Conservation (phyloP, 768 basidiomycete species). For the Amanita phalloides region DNA sequence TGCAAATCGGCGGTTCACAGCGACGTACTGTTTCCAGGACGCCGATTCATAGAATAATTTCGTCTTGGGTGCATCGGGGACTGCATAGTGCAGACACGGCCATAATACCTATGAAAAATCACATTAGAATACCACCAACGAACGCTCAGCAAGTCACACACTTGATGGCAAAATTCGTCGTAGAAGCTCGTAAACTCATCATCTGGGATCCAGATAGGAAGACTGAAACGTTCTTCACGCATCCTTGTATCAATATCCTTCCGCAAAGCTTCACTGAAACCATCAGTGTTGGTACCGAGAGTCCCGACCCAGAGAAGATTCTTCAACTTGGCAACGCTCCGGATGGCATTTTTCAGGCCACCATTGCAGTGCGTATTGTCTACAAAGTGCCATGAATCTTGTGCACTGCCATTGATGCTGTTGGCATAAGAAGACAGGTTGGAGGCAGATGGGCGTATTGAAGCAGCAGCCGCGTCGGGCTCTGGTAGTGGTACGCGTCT, state of each 20-base stretch:
- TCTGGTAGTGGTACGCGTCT: constrained; percentile 20
- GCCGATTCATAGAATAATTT: constrained; percentile 73
- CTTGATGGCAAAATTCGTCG: constrained; percentile 82
- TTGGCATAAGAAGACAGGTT: neutral
- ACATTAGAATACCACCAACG: constrained; percentile 8
- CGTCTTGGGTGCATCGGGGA: constrained; percentile 82
- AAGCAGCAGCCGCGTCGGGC: constrained; percentile 11
- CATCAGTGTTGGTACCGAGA: constrained; percentile 61
- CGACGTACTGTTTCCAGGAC: constrained; percentile 75
- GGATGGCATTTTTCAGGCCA: constrained; percentile 74
- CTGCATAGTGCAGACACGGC: constrained; percentile 80
- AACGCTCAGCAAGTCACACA: constrained; percentile 10
- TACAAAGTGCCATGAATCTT: constrained; percentile 34
- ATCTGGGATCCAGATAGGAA: constrained; percentile 75
- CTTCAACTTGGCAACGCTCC: constrained; percentile 48
- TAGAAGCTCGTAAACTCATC: constrained; percentile 71
- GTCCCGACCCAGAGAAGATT: constrained; percentile 59
- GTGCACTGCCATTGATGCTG: neutral
- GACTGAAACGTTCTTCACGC: constrained; percentile 24
- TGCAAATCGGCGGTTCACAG: constrained; percentile 88
- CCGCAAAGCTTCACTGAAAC: constrained; percentile 44
- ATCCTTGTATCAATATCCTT: constrained; percentile 43
- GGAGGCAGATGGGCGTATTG: constrained; percentile 1
- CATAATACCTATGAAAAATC: constrained; percentile 50
- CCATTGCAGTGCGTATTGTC: constrained; percentile 71